These are phyloP conservation scores for Mortierella claussenii DNA, from an alignment of 192 early-diverging fungal species.

Conservation along the genomic window DNA sequence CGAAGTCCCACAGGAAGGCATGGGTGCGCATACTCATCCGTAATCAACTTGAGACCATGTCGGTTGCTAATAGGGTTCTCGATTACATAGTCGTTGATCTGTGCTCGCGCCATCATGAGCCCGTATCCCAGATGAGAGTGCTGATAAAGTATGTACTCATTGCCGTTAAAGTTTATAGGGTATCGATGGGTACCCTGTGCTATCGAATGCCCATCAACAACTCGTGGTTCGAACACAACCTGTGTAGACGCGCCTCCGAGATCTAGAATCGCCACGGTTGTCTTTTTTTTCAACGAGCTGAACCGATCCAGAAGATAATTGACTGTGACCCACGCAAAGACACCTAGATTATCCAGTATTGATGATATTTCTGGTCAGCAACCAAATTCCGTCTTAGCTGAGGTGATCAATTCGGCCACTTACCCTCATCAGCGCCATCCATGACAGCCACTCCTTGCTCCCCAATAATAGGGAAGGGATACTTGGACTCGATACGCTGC, in stretches of 20 bases:
- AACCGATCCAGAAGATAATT: conserved; percentile 88
- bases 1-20: conserved; percentile 49
- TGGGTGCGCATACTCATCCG: conserved; percentile 62
- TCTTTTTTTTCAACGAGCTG: conserved; percentile 59
- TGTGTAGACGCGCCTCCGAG: conserved; percentile 97
- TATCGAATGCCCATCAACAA: conserved; percentile 50
- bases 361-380: no score
- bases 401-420: conserved; percentile 1
- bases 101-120: conserved; percentile 87
- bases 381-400: no score
- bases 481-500: conserved; percentile 70
- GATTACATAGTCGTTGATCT: conserved; percentile 71
- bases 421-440: conserved; percentile 96
- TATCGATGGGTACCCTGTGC: conserved; percentile 79
- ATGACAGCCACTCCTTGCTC: conserved; percentile 87
- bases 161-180: conserved; percentile 77
- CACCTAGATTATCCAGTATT: conserved; percentile 56
- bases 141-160: conserved; percentile 89
- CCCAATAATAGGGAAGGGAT: conserved; percentile 85
- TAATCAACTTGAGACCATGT: conserved; percentile 22
- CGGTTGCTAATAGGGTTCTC: conserved; percentile 28
- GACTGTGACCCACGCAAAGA: conserved; percentile 98
- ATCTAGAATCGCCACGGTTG: conserved; percentile 93
- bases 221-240: conserved; percentile 92
- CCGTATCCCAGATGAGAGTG: conserved; percentile 97